A percentile compares a stretch with the other conserved stretches of the same genome.
Conservation (phyloP, 2,329 filamentous ascomycete species). For the Graphilbum sp. region DNA sequence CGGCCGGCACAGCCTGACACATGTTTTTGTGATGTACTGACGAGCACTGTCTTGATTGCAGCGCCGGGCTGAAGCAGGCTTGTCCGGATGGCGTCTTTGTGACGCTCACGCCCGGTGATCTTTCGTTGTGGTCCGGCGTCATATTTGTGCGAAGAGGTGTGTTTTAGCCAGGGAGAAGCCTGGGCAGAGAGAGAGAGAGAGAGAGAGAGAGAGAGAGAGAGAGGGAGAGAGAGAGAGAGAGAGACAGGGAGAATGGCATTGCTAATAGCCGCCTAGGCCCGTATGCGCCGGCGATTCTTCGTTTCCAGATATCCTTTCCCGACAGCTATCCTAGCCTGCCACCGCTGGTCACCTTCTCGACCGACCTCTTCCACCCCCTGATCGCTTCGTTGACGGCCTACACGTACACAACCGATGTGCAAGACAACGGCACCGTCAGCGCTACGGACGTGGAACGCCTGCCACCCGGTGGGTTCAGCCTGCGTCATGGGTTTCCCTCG, state of each 20-base stretch:
- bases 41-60: too few species aligned
- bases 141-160: conserved; percentile 80
- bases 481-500: conserved; percentile 75
- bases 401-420: conserved; percentile 69
- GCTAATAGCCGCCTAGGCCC: too few species aligned
- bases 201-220: neutral
- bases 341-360: conserved; percentile 74
- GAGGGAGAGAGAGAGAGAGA: neutral
- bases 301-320: conserved; percentile 82
- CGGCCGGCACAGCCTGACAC: too few species aligned
- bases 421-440: conserved; percentile 61
- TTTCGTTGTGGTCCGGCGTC: conserved; percentile 75
- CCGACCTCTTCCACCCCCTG: conserved; percentile 88
- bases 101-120: conserved; percentile 65
- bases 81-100: conserved; percentile 81
- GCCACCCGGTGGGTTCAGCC: conserved; percentile 76
- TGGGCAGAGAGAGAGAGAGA: neutral
- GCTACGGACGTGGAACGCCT: conserved; percentile 70
- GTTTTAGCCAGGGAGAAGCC: neutral
- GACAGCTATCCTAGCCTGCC: conserved; percentile 62
- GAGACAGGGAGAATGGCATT: neutral
- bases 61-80: conserved; percentile 63
- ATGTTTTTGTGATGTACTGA: too few species aligned
- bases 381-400: conserved; percentile 90
- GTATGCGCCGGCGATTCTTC: conserved; percentile 72